Base-by-base conservation (phyloP, 1,284 basidiomycete genomes). In the Moesziomyces globuligerus region DNA sequence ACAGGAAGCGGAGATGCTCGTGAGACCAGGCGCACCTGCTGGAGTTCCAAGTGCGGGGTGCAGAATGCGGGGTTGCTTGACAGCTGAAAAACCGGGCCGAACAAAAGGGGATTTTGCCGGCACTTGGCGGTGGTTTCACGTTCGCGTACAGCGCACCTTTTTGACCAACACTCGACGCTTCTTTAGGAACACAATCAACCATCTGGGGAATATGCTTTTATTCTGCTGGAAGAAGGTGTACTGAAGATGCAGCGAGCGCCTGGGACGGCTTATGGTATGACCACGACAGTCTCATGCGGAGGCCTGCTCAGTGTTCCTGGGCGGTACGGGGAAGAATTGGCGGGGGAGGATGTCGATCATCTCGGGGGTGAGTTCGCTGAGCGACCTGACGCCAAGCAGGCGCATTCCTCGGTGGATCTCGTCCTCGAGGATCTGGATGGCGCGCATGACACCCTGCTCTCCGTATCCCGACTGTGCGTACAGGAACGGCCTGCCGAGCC, bases 381-480 rank as follows among this genome's bases (percentile, higher is more conserved):
- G 83, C 43, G 84, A 87, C n/a, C 86, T 86, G 17, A 89, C 91
- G 36, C 93, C 93, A 3, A 94, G 83, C 21, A 92, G 85, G 53
- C 88, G 85, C 91, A 96, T 92, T 0, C 88, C 89, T 3, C 88
- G 89, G 39, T 89, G 82, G 36, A 95, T 91, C 84, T 96, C 93
- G 46, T 90, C 89, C 72, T 90, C 85, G 69, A 95, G 83, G 39
- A 95, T 85, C n/a, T 83, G 78, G 15, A 85, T 86, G 26, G 90
- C 86, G 78, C 90, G 90, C 36, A 88, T 85, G 13, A 93, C 92
- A 1, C 94, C 94, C 9, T 87, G 87, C 68, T 89, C 88, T 1
- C 92, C 93, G 57, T 92, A 94, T 5, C 91, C 91, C 87, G 90
- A 91, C 84, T 94, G 92, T 1, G 91, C 92, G 76, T 91, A 94